A percentile compares a stretch with the other conserved stretches of the same genome.
These are phyloP conservation scores for Ophryocystis elektroscirrha DNA, from an alignment of 169 alveolate species.

Conservation along the genomic window DNA sequence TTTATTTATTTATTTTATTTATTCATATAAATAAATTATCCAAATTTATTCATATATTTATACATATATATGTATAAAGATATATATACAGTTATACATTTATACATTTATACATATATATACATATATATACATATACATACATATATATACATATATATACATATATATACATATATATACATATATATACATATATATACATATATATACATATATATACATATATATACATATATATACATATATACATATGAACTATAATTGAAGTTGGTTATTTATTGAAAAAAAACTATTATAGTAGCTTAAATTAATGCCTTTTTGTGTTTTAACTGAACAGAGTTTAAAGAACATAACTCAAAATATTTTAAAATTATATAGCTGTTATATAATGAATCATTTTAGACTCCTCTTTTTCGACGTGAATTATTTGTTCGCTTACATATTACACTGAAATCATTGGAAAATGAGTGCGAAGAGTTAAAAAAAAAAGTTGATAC, in stretches of 20 bases:
- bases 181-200: background rate
- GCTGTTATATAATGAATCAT: background rate
- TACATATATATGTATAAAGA: no score
- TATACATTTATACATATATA: no score
- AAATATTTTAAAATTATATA: background rate
- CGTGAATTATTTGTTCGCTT: background rate
- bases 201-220: background rate
- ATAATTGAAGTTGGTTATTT: background rate
- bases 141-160: background rate
- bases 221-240: background rate
- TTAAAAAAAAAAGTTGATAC: no score
- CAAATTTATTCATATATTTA: no score
- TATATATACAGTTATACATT: no score
- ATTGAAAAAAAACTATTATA: background rate
- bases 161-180: background rate
- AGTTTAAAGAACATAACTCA: background rate
- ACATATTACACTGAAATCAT: no score
- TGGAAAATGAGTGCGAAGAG: no score
- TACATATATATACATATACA: background rate
- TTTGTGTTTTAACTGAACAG: background rate
- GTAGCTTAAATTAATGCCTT: background rate
- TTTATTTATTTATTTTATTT: no score
- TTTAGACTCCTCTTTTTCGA: background rate
- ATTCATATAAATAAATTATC: no score
- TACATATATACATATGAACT: background rate